These are phyloP conservation scores for Nadsonia starkeyi-henricii DNA, from an alignment of 1,139 yeast species.

Conservation along the genomic window DNA sequence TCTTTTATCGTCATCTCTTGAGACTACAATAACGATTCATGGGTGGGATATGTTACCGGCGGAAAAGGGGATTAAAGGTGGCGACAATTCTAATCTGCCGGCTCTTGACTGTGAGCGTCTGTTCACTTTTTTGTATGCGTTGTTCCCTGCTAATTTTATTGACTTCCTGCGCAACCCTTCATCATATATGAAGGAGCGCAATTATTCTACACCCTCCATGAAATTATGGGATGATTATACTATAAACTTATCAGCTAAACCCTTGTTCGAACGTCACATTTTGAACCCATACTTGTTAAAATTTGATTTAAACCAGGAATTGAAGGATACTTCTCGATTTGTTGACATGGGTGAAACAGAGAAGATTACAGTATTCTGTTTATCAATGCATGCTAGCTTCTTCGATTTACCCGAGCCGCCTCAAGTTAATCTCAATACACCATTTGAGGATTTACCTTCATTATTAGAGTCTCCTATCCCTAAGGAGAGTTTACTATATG, in stretches of 20 bases:
- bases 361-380: constrained; percentile 24
- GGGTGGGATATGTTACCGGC: background rate
- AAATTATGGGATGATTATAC: constrained; percentile 24
- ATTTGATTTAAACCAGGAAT: constrained; percentile 29
- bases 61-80: constrained; percentile 10
- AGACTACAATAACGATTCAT: background rate
- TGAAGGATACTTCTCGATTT: constrained; percentile 25
- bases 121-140: constrained; percentile 41
- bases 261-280: constrained; percentile 23
- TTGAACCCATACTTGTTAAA: constrained; percentile 38
- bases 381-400: constrained; percentile 10
- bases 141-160: constrained; percentile 42
- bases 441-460: constrained; percentile 5
- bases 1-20: background rate
- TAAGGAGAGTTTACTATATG: background rate
- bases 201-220: constrained; percentile 12
- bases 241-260: constrained; percentile 20
- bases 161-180: constrained; percentile 33
- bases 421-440: constrained; percentile 6
- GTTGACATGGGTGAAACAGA: constrained; percentile 20
- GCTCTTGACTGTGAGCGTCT: constrained; percentile 17
- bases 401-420: constrained; percentile 1
- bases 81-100: constrained; percentile 21
- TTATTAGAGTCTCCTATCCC: background rate
- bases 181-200: constrained; percentile 17